These are phyloP conservation scores for Kodamaea anthophila DNA, from an alignment of 1,139 yeast genomes.

Conservation along the genomic window DNA sequence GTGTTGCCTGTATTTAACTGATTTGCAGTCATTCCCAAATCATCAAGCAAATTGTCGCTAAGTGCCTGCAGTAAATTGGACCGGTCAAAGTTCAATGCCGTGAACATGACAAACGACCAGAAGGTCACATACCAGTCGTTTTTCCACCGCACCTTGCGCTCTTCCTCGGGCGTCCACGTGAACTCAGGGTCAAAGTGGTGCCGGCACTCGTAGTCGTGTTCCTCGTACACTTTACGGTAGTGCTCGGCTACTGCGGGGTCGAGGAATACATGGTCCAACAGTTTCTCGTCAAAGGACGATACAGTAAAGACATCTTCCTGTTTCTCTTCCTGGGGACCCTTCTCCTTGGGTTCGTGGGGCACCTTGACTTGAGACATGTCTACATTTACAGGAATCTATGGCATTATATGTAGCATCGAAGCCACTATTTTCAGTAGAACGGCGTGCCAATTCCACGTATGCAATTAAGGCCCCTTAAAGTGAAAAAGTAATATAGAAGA, in stretches of 20 bases:
- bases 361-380: too few species aligned
- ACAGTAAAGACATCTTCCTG: conserved; percentile 4
- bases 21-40: conserved; percentile 22
- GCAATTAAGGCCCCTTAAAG: too few species aligned
- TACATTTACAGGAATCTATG: too few species aligned
- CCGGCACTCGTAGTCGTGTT: conserved; percentile 27
- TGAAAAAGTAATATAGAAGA: too few species aligned
- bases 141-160: conserved; percentile 21
- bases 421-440: too few species aligned
- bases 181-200: conserved; percentile 29
- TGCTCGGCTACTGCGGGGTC: conserved; percentile 26
- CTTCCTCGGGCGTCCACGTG: conserved; percentile 33
- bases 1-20: conserved; percentile 28
- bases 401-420: too few species aligned
- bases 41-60: conserved; percentile 23
- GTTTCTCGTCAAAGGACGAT: conserved; percentile 4
- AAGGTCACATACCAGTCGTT: conserved; percentile 27
- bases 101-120: conserved; percentile 26
- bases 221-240: conserved; percentile 25
- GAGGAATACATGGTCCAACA: conserved; percentile 18
- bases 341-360: too few species aligned
- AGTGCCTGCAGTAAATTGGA: conserved; percentile 25
- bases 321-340: conserved; percentile 1
- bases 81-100: conserved; percentile 29
- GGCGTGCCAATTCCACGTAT: too few species aligned